phyloP scores from a whole-genome alignment of 2,329 filamentous ascomycete genomes.

The Thielaviopsis punctulata region DNA sequence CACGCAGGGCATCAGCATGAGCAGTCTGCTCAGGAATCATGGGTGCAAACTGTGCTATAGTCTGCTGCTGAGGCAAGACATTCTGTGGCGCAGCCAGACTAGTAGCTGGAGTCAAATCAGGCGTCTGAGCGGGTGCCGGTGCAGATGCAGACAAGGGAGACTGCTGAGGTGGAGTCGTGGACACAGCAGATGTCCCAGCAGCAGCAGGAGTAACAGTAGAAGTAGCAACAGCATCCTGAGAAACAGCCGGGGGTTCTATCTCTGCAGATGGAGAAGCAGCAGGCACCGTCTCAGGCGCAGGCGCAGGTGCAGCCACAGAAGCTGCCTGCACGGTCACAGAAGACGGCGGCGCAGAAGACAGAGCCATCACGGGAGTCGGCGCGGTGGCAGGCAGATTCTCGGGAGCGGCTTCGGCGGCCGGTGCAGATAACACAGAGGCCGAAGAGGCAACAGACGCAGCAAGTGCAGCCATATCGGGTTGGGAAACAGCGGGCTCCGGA shows the following conservation, averaged over 20 bases:
- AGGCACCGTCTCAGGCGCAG: no score
- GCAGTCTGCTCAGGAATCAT: neutral
- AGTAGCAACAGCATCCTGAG: no score
- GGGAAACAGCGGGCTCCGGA: neutral
- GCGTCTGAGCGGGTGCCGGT: neutral
- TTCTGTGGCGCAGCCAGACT: slow-evolving; percentile 2
- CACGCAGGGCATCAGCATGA: neutral
- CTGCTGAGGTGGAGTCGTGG: neutral
- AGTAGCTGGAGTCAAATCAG: slow-evolving; percentile 2
- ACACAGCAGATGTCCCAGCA: no score
- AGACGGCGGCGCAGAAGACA: neutral
- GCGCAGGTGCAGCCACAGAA: no score
- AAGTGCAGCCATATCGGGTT: neutral
- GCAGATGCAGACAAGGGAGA: neutral
- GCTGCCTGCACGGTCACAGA: no score
- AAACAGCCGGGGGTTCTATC: no score
- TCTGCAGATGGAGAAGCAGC: no score
- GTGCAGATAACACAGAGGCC: neutral
- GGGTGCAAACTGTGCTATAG: neutral
- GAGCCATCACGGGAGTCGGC: neutral
- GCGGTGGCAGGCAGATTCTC: neutral
- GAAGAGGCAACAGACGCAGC: neutral
- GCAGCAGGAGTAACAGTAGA: no score
- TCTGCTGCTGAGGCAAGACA: slow-evolving; percentile 1
- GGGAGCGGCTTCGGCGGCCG: neutral